phyloP scores from a whole-genome alignment of 495 filamentous ascomycete species.

The Lichenothelia convexa region DNA sequence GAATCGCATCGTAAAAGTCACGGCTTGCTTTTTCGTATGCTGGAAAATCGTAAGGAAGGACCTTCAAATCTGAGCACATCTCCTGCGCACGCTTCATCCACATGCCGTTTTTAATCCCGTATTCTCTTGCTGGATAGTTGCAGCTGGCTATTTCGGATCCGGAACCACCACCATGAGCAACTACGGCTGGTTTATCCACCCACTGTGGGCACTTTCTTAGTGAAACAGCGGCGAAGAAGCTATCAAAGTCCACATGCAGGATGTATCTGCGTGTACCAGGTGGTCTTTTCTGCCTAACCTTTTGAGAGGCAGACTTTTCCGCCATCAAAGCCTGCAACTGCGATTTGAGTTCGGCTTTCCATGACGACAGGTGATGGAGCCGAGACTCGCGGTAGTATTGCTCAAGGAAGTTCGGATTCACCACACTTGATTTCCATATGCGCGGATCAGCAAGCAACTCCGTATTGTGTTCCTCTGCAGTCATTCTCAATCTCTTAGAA shows the following conservation, averaged over 20 bases:
- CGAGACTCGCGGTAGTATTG: slow-evolving; percentile 89
- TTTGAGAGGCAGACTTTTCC: slow-evolving; percentile 43
- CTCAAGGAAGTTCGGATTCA: slow-evolving; percentile 79
- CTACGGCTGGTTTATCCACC: slow-evolving; percentile 64
- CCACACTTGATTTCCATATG: slow-evolving; percentile 67
- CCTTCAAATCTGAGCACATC: slow-evolving; percentile 66
- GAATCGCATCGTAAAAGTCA: slow-evolving; percentile 67
- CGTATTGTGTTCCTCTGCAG: slow-evolving; percentile 83
- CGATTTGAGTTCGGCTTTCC: slow-evolving; percentile 86
- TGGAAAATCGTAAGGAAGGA: slow-evolving; percentile 83
- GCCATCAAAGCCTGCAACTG: slow-evolving; percentile 60
- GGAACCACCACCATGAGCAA: slow-evolving; percentile 69
- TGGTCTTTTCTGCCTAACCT: slow-evolving; percentile 25
- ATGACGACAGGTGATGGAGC: slow-evolving; percentile 82
- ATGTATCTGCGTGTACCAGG: slow-evolving; percentile 61
- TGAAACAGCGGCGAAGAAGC: slow-evolving; percentile 91
- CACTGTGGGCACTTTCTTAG: slow-evolving; percentile 59
- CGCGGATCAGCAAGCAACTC: slow-evolving; percentile 61
- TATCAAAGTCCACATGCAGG: slow-evolving; percentile 95
- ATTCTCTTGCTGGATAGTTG: slow-evolving; percentile 76
- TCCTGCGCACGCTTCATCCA: slow-evolving; percentile 88
- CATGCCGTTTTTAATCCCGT: slow-evolving; percentile 90
- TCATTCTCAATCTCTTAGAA: slow-evolving; percentile 32
- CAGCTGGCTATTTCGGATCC: slow-evolving; percentile 94
- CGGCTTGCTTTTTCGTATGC: slow-evolving; percentile 85